Base-by-base conservation (phyloP, 768 basidiomycete species). In the Naganishia antarctica region DNA sequence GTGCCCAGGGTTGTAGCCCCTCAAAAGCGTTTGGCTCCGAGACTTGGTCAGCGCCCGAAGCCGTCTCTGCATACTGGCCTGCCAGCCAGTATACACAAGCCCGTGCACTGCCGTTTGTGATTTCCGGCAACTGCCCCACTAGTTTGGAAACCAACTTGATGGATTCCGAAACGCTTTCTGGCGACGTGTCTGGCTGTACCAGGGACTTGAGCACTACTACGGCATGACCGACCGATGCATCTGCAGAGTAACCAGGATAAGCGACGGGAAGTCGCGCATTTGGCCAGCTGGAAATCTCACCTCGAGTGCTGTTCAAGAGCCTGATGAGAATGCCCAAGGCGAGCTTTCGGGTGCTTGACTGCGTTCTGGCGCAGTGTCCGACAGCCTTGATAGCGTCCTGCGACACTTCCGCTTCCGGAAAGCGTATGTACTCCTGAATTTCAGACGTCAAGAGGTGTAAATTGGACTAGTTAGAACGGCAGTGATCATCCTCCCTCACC, bases 11-110 rank as follows among this genome's bases (percentile, higher is more conserved):
- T 57, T 84, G 75, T 68, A 71, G 73, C 7, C 31, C 44, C 23
- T 23, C 18, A 41, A 41, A 63, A 28, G 40, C 21, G 21, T 5
- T 13, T 40, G 32, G 12, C 18, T 16, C 41, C 29, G 48, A 29
- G 15, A 23, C 40, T 57, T 41, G 53, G 1, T 9, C 62, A 26
- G 70, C 72, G 43, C 78, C 78, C 18, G 74, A 71, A 40, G 18
- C 13, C 77, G 75, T 44, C 15, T 81, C 81, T 18, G 88, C 84
- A 73, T 90, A 90, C 74, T 96, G 91, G 0, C 94, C 93, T 0
- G 91, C 91, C 0, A 97, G 83, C 91, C 94, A 96, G 26, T 91
- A 79, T 0, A 97, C 85, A 69, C 89, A 91, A 0, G 93, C 91
- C 31, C 90, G 81, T 0, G 93, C 91, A 70, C 85, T 83, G 0